These are phyloP conservation scores for Colletotrichum sp. DNA, from an alignment of 2,329 filamentous ascomycete genomes.

Conservation along the genomic window DNA sequence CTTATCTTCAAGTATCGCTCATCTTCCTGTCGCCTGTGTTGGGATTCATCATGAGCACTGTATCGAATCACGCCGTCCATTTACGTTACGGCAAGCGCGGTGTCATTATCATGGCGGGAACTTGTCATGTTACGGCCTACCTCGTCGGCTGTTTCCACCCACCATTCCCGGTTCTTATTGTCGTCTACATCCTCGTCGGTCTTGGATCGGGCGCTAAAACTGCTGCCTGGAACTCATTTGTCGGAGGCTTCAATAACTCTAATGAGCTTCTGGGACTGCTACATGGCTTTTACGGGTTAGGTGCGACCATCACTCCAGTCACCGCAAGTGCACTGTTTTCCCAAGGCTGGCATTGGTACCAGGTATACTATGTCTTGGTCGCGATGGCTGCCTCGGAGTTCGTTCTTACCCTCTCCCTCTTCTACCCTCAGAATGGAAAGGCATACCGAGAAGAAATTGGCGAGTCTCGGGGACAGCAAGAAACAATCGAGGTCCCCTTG, in stretches of 20 bases:
- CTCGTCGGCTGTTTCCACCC: constrained; percentile 70
- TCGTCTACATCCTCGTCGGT: constrained; percentile 69
- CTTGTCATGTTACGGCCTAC: constrained; percentile 69
- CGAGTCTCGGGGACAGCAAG: background rate
- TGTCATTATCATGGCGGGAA: constrained; percentile 68
- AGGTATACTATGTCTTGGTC: constrained; percentile 76
- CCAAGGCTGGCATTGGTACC: constrained; percentile 69
- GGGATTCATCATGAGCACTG: constrained; percentile 67
- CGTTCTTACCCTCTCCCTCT: constrained; percentile 56
- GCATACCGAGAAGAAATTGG: background rate
- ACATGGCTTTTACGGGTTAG: constrained; percentile 74
- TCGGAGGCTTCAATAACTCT: constrained; percentile 53
- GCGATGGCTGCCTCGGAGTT: constrained; percentile 56
- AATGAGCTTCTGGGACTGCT: constrained; percentile 77
- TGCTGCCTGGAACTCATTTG: background rate
- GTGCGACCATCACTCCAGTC: constrained; percentile 71
- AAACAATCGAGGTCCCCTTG: background rate
- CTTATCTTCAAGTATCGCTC: constrained; percentile 67
- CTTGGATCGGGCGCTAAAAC: constrained; percentile 50
- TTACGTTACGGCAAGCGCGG: constrained; percentile 71
- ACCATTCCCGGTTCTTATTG: constrained; percentile 69
- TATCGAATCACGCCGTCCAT: constrained; percentile 70
- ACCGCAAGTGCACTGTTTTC: constrained; percentile 76
- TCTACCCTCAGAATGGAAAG: background rate
- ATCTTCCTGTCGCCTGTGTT: constrained; percentile 70